Evolutionary conservation across 805 yeast genomes (phyloP).

Genomic region (Wickerhamiella occidentalis): DNA sequence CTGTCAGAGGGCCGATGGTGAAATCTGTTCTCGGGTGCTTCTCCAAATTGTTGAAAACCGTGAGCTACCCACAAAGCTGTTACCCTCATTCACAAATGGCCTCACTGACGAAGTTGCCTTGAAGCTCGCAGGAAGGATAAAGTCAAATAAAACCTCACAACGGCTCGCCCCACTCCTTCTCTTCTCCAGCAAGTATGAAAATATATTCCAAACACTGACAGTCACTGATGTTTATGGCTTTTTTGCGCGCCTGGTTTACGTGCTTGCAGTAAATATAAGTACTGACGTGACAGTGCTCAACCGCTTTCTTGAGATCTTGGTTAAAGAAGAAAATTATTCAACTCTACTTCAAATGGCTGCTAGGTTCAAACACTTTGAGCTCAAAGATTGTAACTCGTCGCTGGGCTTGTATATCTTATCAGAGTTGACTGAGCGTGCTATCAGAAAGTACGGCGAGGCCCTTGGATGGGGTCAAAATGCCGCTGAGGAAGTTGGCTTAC

Average conservation of each 20-base stretch:
- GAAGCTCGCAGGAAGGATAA: not conserved
- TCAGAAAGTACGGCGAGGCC: not conserved
- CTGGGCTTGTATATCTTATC: not conserved
- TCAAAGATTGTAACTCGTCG: not conserved
- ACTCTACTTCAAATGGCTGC: not conserved
- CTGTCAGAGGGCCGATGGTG: not conserved
- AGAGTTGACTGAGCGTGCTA: not conserved
- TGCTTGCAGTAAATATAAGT: not conserved
- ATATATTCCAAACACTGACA: not conserved
- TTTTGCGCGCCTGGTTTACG: not conserved
- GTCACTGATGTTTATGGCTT: not conserved
- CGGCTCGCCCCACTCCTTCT: not conserved
- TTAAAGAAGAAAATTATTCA: not conserved
- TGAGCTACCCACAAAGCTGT: not conserved
- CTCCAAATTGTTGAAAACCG: not conserved
- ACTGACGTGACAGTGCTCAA: not conserved
- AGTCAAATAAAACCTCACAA: not conserved
- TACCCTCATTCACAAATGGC: not conserved
- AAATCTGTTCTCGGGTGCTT: not conserved
- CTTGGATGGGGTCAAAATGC: not conserved
- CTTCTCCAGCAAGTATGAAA: not conserved
- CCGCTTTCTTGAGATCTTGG: not conserved
- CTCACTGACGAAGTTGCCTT: not conserved
- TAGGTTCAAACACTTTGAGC: constrained; percentile 6
- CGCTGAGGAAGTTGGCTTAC: not conserved